Conservation (phyloP, 2,329 filamentous ascomycete genomes). For the Gaeumannomyces sp. region DNA sequence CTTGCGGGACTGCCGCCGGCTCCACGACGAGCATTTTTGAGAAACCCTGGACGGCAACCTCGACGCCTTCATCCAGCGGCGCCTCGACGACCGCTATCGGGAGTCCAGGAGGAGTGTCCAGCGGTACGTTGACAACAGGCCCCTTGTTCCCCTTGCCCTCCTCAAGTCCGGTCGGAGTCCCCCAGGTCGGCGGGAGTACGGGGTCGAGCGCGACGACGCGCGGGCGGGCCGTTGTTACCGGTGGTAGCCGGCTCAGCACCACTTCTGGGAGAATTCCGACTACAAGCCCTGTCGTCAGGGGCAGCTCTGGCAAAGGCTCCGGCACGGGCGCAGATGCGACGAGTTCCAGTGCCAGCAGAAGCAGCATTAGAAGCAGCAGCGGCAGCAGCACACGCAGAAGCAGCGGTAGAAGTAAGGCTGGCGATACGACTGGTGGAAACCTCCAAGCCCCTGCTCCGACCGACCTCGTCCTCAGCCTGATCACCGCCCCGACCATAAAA, state of each 20-base stretch:
- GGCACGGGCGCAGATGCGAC: too few relatives aligned
- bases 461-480: too few relatives aligned
- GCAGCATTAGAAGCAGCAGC: too few relatives aligned
- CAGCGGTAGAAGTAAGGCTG: neutral
- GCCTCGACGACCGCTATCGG: too few relatives aligned
- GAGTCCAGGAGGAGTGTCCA: neutral
- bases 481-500: neutral
- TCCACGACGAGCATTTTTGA: neutral
- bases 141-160: neutral
- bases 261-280: neutral
- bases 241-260: too few relatives aligned
- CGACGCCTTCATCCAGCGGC: neutral
- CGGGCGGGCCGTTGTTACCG: too few relatives aligned
- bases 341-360: too few relatives aligned
- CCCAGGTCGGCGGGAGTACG: neutral
- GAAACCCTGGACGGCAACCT: neutral
- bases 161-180: neutral
- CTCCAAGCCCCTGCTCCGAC: neutral
- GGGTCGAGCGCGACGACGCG: neutral
- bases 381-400: neutral
- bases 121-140: neutral
- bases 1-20: neutral
- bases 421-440: neutral
- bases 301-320: neutral
- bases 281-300: too few relatives aligned